Evolutionary conservation across 106 monocot species (phyloP).

Genomic region (Dendrobium chrysotoxum): DNA sequence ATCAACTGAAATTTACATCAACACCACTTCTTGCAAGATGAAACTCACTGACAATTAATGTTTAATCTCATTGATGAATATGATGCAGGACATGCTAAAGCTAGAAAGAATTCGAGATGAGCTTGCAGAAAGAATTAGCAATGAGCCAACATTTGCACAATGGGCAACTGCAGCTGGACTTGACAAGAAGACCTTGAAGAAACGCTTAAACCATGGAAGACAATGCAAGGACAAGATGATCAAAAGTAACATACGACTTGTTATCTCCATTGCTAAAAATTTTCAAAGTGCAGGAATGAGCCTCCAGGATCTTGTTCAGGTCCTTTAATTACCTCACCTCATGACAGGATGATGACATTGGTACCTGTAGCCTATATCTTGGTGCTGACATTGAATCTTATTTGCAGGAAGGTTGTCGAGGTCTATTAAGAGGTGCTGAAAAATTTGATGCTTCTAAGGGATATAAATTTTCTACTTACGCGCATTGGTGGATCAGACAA

Average conservation of each 20-base stretch:
- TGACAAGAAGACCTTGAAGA: conserved; percentile 64
- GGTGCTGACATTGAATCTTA: conserved; percentile 4
- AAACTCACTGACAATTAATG: no score
- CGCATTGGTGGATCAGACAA: conserved; percentile 99
- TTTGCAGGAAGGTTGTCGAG: conserved; percentile 78
- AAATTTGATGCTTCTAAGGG: conserved; percentile 97
- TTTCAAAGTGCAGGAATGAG: conserved; percentile 74
- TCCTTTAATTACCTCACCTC: conserved; percentile 12
- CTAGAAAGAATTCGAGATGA: conserved; percentile 62
- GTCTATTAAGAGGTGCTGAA: conserved; percentile 76
- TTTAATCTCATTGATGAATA: neutral
- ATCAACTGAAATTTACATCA: no score
- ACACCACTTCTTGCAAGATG: no score
- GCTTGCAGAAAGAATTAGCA: conserved; percentile 50
- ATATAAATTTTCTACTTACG: conserved; percentile 94
- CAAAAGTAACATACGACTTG: conserved; percentile 86
- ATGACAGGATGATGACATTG: no score
- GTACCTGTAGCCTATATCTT: neutral
- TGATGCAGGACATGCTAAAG: conserved; percentile 45
- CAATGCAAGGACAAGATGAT: conserved; percentile 91
- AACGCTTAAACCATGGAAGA: conserved; percentile 51
- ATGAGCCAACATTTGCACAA: conserved; percentile 69
- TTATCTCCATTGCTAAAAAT: conserved; percentile 90
- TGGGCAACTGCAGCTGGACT: conserved; percentile 77
- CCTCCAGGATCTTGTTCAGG: conserved; percentile 98